Evolutionary conservation across 192 early-diverging fungal species (phyloP).

Genomic region (Dissophora ornata): DNA sequence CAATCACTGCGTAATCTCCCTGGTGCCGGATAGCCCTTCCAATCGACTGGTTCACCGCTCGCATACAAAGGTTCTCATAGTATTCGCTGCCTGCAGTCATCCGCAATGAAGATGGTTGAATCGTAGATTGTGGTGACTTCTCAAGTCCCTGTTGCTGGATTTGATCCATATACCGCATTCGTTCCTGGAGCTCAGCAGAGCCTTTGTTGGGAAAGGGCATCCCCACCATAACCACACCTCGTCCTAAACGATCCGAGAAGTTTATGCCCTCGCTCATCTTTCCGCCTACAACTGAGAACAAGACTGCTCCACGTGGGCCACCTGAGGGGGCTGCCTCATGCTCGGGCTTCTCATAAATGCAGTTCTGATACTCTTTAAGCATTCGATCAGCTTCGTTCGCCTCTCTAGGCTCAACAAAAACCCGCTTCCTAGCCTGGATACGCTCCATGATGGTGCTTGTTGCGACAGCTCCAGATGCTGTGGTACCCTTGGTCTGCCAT

Average conservation of each 20-base stretch:
- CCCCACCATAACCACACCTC: slow-evolving; percentile 89
- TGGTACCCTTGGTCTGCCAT: slow-evolving; percentile 57
- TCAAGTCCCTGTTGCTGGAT: slow-evolving; percentile 28
- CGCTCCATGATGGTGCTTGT: slow-evolving; percentile 30
- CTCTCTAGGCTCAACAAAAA: slow-evolving; percentile 79
- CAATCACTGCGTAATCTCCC: slow-evolving; percentile 86
- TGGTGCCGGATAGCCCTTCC: slow-evolving; percentile 94
- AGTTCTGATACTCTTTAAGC: slow-evolving; percentile 68
- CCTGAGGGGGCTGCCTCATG: slow-evolving; percentile 6
- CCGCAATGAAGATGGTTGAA: slow-evolving; percentile 9
- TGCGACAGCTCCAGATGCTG: background rate
- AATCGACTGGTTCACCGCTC: slow-evolving; percentile 84
- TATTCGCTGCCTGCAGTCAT: slow-evolving; percentile 70
- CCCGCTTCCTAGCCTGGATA: slow-evolving; percentile 45
- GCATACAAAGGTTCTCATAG: slow-evolving; percentile 94
- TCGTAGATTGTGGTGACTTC: background rate
- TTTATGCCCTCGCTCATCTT: slow-evolving; percentile 95
- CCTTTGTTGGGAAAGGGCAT: slow-evolving; percentile 86
- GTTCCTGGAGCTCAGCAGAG: slow-evolving; percentile 82
- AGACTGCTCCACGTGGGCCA: slow-evolving; percentile 69
- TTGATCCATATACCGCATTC: slow-evolving; percentile 73
- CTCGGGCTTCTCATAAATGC: slow-evolving; percentile 52
- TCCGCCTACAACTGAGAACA: slow-evolving; percentile 90
- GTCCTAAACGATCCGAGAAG: slow-evolving; percentile 87
- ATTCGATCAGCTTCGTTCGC: slow-evolving; percentile 64